Conservation (phyloP, 2,329 filamentous ascomycete species). For the Exophiala phaeomuriformis region DNA sequence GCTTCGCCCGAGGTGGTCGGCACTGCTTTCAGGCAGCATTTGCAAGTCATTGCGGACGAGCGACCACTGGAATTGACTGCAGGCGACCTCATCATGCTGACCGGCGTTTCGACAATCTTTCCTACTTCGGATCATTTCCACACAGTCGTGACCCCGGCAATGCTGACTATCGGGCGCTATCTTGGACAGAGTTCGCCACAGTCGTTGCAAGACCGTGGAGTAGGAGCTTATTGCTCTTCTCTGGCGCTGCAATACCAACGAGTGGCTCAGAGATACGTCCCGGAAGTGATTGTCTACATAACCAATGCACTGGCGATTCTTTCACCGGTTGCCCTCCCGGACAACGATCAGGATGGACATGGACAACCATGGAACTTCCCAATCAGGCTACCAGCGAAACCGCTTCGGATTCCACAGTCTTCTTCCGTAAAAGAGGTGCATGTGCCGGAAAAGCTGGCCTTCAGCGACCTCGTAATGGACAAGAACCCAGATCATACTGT, state of each 20-base stretch:
- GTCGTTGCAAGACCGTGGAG: conserved; percentile 58
- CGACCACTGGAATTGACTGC: conserved; percentile 46
- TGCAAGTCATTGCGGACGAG: conserved; percentile 50
- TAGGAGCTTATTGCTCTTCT: conserved; percentile 70
- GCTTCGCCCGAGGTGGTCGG: conserved; percentile 72
- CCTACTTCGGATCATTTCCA: conserved; percentile 98
- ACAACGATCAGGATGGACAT: conserved; percentile 8
- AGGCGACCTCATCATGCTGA: conserved; percentile 78
- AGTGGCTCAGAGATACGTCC: conserved; percentile 78
- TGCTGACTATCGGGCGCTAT: conserved; percentile 75
- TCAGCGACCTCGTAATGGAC: conserved; percentile 32
- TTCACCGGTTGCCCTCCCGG: conserved; percentile 31
- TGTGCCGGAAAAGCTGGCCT: conserved; percentile 48
- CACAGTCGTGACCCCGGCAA: conserved; percentile 82
- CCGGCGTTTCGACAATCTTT: conserved; percentile 75
- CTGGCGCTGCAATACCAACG: conserved; percentile 75
- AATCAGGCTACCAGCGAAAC: conserved; percentile 36
- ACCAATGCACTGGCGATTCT: conserved; percentile 65
- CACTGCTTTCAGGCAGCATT: conserved; percentile 65
- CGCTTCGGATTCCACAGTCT: conserved; percentile 43
- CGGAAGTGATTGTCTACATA: conserved; percentile 76
- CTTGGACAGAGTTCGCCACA: conserved; percentile 69
- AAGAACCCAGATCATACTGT: background rate
- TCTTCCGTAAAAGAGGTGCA: conserved; percentile 26
- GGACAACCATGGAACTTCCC: conserved; percentile 15